These are phyloP conservation scores for Polyrhizophydium stewartii DNA, from an alignment of 371 early-diverging fungal species.

Conservation along the genomic window DNA sequence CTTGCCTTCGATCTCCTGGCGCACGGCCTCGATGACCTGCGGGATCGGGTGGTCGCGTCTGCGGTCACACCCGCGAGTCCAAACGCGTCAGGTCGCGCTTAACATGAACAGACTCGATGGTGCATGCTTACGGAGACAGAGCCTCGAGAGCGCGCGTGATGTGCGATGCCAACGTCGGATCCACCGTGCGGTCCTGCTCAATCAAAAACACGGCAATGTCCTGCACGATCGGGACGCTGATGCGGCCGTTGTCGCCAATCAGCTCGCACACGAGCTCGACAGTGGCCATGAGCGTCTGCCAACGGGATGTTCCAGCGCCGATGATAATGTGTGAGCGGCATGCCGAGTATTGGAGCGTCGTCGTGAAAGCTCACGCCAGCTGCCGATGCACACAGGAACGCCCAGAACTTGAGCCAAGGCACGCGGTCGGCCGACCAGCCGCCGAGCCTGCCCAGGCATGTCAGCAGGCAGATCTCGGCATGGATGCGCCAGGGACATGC, in stretches of 20 bases:
- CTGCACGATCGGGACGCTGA: slow-evolving; percentile 17
- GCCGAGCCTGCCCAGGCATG: slow-evolving; percentile 19
- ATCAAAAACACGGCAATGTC: slow-evolving; percentile 27
- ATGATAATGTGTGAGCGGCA: no score
- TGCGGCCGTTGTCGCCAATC: slow-evolving; percentile 27
- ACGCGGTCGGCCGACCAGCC: slow-evolving; percentile 33
- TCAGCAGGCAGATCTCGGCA: neutral
- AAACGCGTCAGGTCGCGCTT: no score
- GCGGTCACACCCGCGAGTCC: no score
- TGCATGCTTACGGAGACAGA: neutral
- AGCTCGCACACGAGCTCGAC: slow-evolving; percentile 23
- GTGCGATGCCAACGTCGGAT: neutral
- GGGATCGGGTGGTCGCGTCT: no score
- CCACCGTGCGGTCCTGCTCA: slow-evolving; percentile 20
- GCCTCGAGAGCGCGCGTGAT: neutral
- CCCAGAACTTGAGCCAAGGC: slow-evolving; percentile 48
- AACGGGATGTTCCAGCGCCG: neutral
- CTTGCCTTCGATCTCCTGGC: no score
- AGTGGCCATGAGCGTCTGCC: slow-evolving; percentile 33
- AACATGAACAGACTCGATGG: no score
- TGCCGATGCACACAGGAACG: slow-evolving; percentile 33
- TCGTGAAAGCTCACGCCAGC: slow-evolving; percentile 26
- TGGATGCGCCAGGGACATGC: no score
- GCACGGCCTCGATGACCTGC: no score
- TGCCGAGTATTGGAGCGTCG: no score